Conservation (phyloP, 352 stramenopile species). For the Pilasporangium apinafurcum region DNA sequence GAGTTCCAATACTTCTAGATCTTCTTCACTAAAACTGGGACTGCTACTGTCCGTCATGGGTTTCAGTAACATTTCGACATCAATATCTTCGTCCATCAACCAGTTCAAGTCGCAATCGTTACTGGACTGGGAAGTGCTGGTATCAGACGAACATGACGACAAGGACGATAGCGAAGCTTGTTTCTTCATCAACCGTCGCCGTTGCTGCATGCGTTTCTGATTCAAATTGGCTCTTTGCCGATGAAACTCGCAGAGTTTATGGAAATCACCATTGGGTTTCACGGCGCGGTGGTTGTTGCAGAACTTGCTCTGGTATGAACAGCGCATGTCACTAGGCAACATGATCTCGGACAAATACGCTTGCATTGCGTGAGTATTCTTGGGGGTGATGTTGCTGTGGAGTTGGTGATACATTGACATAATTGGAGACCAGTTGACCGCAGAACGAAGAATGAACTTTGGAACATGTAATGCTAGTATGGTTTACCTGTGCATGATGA, state of each 20-base stretch:
- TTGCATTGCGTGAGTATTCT: neutral
- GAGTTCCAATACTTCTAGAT: no score
- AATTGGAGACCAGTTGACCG: no score
- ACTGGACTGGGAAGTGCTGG: no score
- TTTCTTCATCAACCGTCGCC: constrained; percentile 4
- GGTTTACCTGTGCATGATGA: neutral
- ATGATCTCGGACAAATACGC: neutral
- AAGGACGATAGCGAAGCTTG: no score
- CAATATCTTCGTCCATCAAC: no score
- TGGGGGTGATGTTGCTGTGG: neutral
- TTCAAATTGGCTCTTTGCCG: constrained; percentile 50
- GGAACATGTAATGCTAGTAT: neutral
- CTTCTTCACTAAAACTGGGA: no score
- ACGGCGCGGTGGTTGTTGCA: constrained; percentile 44
- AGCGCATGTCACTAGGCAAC: constrained; percentile 22
- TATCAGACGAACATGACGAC: no score
- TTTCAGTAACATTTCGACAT: no score
- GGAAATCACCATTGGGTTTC: constrained; percentile 54
- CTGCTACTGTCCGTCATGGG: no score
- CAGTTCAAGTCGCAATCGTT: no score
- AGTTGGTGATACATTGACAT: constrained; percentile 1
- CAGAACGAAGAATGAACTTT: no score
- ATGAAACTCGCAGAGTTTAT: constrained; percentile 57
- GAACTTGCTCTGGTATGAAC: constrained; percentile 45
- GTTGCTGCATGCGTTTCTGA: constrained; percentile 25